These are phyloP conservation scores for Plasmodium cynomolgi DNA, from an alignment of 169 alveolate genomes.

Conservation along the genomic window DNA sequence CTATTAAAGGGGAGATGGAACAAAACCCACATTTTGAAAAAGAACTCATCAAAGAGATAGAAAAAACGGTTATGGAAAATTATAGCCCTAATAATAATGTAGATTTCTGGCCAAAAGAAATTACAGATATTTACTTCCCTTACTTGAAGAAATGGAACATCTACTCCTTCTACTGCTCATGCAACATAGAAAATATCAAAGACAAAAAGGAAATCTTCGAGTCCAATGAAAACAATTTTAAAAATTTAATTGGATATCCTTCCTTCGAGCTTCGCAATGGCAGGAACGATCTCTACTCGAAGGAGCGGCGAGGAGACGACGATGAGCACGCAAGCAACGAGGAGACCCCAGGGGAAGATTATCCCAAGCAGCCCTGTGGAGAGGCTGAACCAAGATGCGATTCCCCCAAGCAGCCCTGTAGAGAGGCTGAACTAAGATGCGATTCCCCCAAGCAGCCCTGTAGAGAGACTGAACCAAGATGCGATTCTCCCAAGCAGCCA, in stretches of 20 bases:
- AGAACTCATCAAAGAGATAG: not conserved
- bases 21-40: not conserved
- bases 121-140: slow-evolving; percentile 68
- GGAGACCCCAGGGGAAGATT: not conserved
- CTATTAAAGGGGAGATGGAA: not conserved
- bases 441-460: not conserved
- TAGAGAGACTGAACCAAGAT: not conserved
- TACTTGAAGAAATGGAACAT: slow-evolving; percentile 70
- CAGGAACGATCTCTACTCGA: not conserved
- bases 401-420: not conserved
- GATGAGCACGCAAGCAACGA: not conserved
- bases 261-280: slow-evolving; percentile 37
- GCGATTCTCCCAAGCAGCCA: not conserved
- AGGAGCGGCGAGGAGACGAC: not conserved
- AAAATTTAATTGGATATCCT: slow-evolving; percentile 67
- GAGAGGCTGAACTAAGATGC: not conserved
- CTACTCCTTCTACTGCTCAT: slow-evolving; percentile 71
- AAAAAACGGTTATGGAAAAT: slow-evolving; percentile 32
- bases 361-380: not conserved
- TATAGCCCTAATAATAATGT: slow-evolving; percentile 56
- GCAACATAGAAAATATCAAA: slow-evolving; percentile 63
- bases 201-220: slow-evolving; percentile 36
- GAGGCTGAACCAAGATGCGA: not conserved
- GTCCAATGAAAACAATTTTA: slow-evolving; percentile 25
- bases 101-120: slow-evolving; percentile 67